Evolutionary conservation across 768 basidiomycete species (phyloP).

Genomic region (Russula emetica): DNA sequence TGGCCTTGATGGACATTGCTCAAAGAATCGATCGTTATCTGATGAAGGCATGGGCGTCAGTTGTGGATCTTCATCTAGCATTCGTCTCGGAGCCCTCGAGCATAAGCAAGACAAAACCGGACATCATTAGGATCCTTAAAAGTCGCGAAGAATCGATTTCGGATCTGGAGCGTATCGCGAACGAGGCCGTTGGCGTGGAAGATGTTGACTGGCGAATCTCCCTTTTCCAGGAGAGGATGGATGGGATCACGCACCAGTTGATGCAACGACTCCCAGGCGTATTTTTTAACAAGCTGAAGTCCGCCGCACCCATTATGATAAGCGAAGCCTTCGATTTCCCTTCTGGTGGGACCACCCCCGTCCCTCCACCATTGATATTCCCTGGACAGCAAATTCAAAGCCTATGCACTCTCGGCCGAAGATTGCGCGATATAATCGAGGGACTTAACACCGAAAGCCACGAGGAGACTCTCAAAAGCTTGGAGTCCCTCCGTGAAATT

Average conservation of each 20-base stretch:
- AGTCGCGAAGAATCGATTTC: background rate
- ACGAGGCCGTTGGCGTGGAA: background rate
- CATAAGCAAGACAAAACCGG: background rate
- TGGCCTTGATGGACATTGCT: background rate
- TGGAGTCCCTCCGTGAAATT: background rate
- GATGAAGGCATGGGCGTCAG: background rate
- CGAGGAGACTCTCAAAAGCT: background rate
- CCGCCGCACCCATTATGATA: background rate
- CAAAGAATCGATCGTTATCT: background rate
- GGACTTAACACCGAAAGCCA: background rate
- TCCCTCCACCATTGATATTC: background rate
- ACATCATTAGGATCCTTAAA: background rate
- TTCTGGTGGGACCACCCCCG: background rate
- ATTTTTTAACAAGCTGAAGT: background rate
- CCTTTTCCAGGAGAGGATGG: constrained; percentile 1
- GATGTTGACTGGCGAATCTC: background rate
- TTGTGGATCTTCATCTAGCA: background rate
- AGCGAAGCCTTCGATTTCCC: background rate
- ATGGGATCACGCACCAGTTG: background rate
- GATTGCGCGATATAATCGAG: background rate
- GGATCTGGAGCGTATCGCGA: background rate
- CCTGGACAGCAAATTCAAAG: background rate
- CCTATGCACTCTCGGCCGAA: background rate
- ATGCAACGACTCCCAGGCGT: constrained; percentile 13
- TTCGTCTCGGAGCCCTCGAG: background rate